These are phyloP conservation scores for Paracorniculantispora psalliotae DNA, from an alignment of 2,329 filamentous ascomycete genomes.

Conservation along the genomic window DNA sequence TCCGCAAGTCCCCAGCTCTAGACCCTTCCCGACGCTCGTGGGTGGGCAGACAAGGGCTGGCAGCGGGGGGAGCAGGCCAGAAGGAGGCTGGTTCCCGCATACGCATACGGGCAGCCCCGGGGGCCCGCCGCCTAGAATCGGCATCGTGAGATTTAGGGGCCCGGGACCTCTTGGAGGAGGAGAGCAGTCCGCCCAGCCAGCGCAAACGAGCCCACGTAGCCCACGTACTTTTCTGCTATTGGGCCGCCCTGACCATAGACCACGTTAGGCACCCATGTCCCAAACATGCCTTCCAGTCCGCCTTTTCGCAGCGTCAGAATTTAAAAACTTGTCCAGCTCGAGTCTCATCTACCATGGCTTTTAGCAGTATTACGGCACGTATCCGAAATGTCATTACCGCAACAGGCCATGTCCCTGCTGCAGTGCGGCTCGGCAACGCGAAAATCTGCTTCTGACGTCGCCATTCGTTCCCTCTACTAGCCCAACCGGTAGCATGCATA, in stretches of 20 bases:
- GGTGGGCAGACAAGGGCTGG: not conserved
- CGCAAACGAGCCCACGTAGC: not conserved
- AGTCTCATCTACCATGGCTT: not conserved
- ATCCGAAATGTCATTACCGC: not conserved
- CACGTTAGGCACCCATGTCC: constrained; percentile 6
- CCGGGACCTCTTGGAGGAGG: not conserved
- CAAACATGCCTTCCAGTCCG: not conserved
- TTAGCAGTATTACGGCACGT: not conserved
- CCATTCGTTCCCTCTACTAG: not conserved
- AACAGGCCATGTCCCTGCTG: not conserved
- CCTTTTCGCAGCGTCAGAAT: not conserved
- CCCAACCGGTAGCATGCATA: not conserved
- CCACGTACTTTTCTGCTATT: not conserved
- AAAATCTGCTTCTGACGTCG: not conserved
- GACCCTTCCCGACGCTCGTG: not conserved
- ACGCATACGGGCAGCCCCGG: constrained; percentile 6
- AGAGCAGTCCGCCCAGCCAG: not conserved
- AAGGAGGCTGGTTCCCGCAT: constrained; percentile 7
- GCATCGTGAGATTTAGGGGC: constrained; percentile 13
- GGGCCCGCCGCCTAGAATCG: constrained; percentile 9
- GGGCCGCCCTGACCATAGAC: not conserved
- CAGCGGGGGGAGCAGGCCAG: constrained; percentile 1
- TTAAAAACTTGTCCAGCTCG: not conserved
- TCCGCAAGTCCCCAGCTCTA: not conserved
- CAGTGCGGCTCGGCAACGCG: not conserved